A percentile compares a stretch with the other conserved stretches of the same genome.
Evolutionary conservation across 768 basidiomycete species (phyloP).

Genomic region (Rickenella mellea): DNA sequence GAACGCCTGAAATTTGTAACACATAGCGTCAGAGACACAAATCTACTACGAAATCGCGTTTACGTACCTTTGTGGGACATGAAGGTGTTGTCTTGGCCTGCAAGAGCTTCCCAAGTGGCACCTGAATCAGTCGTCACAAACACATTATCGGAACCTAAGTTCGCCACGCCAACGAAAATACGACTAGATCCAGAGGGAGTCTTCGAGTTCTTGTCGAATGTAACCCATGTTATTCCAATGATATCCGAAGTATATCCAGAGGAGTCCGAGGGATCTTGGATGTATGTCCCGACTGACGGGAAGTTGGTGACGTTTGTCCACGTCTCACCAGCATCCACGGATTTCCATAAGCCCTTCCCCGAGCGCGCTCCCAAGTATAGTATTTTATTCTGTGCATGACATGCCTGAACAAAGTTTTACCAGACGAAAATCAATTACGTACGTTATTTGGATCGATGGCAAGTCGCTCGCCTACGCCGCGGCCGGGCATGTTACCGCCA

Average conservation of each 20-base stretch:
- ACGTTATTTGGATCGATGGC: slow-evolving; percentile 2
- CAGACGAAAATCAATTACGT: background rate
- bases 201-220: slow-evolving; percentile 7
- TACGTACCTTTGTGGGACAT: slow-evolving; percentile 11
- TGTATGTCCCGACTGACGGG: slow-evolving; percentile 8
- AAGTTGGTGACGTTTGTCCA: slow-evolving; percentile 12
- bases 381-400: slow-evolving; percentile 3
- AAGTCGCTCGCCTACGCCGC: slow-evolving; percentile 7
- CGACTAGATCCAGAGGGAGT: slow-evolving; percentile 5
- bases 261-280: slow-evolving; percentile 6
- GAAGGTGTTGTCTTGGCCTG: slow-evolving; percentile 8
- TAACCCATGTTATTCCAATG: slow-evolving; percentile 12
- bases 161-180: slow-evolving; percentile 15
- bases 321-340: slow-evolving; percentile 9
- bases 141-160: slow-evolving; percentile 8
- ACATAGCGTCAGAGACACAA: background rate
- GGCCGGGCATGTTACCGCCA: slow-evolving; percentile 16
- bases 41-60: background rate
- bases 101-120: slow-evolving; percentile 9
- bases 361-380: slow-evolving; percentile 14
- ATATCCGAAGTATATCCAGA: slow-evolving; percentile 6
- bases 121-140: slow-evolving; percentile 9
- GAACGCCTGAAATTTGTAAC: background rate
- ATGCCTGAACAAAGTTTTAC: background rate
- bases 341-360: slow-evolving; percentile 14